These are phyloP conservation scores for Sequoia sempervirens DNA, from an alignment of 75 land plant species.

Conservation along the genomic window DNA sequence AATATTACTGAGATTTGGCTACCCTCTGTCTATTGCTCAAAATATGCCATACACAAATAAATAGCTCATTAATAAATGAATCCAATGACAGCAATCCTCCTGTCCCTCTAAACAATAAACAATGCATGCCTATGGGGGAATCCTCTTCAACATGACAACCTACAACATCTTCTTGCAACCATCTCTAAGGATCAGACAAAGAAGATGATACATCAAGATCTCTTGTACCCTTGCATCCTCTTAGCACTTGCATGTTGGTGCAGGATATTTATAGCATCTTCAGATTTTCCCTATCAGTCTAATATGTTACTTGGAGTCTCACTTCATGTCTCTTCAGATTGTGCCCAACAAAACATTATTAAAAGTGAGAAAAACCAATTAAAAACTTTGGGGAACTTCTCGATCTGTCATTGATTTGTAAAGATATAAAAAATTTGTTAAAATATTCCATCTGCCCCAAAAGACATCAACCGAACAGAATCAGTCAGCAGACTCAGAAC, in stretches of 20 bases:
- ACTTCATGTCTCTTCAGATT: not conserved
- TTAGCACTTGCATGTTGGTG: not conserved
- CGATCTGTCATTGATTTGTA: not conserved
- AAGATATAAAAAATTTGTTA: too few species aligned
- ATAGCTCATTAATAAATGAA: not conserved
- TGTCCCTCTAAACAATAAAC: not conserved
- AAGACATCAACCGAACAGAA: too few species aligned
- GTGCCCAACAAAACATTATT: not conserved
- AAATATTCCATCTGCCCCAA: too few species aligned
- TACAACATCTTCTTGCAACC: not conserved
- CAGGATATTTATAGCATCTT: not conserved
- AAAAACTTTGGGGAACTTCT: not conserved
- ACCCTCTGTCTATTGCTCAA: not conserved
- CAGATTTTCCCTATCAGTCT: not conserved
- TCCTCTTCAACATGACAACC: not conserved
- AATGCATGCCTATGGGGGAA: not conserved
- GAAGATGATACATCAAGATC: not conserved
- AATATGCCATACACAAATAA: not conserved
- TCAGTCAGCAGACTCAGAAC: too few species aligned
- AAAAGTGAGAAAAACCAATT: not conserved
- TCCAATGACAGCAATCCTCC: not conserved
- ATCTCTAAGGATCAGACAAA: not conserved
- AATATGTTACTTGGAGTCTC: not conserved
- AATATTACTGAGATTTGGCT: not conserved
- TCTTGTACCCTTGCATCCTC: too few species aligned